Evolutionary conservation across 2,329 filamentous ascomycete species (phyloP), one percentile per base, ranked within the genome.

Genomic region (Cladorrhinum sp.): DNA sequence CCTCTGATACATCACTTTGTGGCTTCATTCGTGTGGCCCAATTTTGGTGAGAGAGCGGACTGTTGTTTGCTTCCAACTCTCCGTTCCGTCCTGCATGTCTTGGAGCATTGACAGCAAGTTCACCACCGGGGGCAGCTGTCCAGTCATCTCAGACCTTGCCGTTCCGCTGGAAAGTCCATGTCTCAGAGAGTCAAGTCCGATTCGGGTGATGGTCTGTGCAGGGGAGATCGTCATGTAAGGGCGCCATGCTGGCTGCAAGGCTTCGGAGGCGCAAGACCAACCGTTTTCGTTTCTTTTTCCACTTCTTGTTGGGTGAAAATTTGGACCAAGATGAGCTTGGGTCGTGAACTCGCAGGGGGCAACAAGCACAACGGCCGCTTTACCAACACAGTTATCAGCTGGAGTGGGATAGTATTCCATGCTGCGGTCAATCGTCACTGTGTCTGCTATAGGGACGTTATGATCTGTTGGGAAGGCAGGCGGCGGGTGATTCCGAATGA

Each of bases 371-470:
- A 30, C 26, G 26, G 26, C 26, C 26, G 5, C 26, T 5, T 30
- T 10, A 5, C 26, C 10, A 30, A 30, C 26, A 5, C 26, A 30
- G 8, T 2, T 3, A 16, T 5, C 7, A 36, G 33, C 4, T 36
- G 33, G 33, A 36, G 33, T 36, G 12, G 7, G 33, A 9, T 16
- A 9, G 33, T 36, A 36, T 30, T 10, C 5, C 26, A 30, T n/a
- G 26, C 26, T 30, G 26, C 26, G 5, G 10, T 30, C 26, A 5
- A 5, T 30, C 26, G 10, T 30, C 26, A 30, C 10, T 10, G 26
- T 30, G 26, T 10, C 26, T 2, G 82, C 81, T 16, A 80, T 85
- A 54, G 82, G 82, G 0, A 80, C 76, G 79, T 64, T 84, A 82
- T 62, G 73, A 78, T 54, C 68, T 80, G 2, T 69, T 85, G 10